Evolutionary conservation across 352 stramenopile species (phyloP), one percentile per base, ranked within the genome.

Genomic region (Elongisporangium undulatum): DNA sequence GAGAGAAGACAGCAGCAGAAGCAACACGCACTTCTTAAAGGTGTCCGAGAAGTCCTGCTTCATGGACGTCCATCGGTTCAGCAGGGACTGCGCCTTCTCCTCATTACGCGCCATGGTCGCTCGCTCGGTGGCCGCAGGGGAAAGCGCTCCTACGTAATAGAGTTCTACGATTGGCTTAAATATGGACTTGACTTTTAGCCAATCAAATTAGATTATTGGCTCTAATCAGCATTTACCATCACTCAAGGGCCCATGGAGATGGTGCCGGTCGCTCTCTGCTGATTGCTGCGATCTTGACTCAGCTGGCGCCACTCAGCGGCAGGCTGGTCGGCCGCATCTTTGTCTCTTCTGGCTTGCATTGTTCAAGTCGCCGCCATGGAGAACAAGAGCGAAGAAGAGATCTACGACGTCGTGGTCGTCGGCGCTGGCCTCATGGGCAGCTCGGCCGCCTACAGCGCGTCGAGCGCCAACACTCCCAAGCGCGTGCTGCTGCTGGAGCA

Each of bases 61-160:
- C 93, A 99, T 98, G 29, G 82, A 89, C 62, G 97, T 96, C 97
- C 96, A 99, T 89, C 98, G 97, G 76, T 99, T 99, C 61, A 99
- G 79, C 86, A 99, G 96, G 56, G 87, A 93, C 74, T 98, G 92
- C 63, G 96, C 95, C 73, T 99, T 99, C 87, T 99, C 96, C 69
- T 99, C 96, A 72, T 98, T 98, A 61, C 97, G 92, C 24, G 97
- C 97, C 97, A 99, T 99, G 34, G 39, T 77, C 19, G 45, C 22
- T 61, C 39, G 16, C 26, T 49, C 49, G 12, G 39, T 10, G 49
- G 23, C 17, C 45, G 5, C 29, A 41, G 29, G 29, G 24, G 24
- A 41, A 41, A 15, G 29, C 9, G 4, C 29, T 41, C 5, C 8
- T 15, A 9, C 5, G 4, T 41, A 41, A 41, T 41, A 9, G 8